These are phyloP conservation scores for Rhizoclosmatium sp. DNA, from an alignment of 192 early-diverging fungal species.

Conservation along the genomic window DNA sequence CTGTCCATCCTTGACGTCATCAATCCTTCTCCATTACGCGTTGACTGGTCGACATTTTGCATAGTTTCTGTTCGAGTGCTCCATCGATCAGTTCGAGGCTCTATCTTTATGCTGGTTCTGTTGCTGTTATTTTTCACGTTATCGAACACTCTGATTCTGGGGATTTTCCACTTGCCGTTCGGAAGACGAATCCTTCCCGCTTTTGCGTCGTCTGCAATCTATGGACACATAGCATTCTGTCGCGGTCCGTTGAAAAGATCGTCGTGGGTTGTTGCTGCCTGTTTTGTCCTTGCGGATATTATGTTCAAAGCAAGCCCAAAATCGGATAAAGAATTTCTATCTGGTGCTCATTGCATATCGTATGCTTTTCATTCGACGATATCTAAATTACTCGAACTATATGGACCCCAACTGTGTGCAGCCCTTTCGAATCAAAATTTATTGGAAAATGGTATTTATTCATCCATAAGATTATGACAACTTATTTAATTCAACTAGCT, in stretches of 20 bases:
- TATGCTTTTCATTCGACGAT: slow-evolving; percentile 12
- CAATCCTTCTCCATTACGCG: slow-evolving; percentile 3
- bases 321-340: slow-evolving; percentile 9
- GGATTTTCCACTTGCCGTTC: neutral
- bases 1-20: slow-evolving; percentile 10
- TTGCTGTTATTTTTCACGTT: slow-evolving; percentile 24
- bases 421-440: neutral
- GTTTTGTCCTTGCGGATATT: slow-evolving; percentile 2
- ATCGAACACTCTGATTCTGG: slow-evolving; percentile 18
- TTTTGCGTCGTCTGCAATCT: slow-evolving; percentile 1
- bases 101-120: slow-evolving; percentile 17
- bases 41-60: slow-evolving; percentile 24
- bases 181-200: neutral
- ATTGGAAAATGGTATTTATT: neutral
- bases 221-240: slow-evolving; percentile 20
- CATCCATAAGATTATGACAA: neutral
- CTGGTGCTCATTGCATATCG: slow-evolving; percentile 34
- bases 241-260: neutral
- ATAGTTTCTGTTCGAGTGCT: slow-evolving; percentile 14
- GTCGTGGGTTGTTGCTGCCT: neutral
- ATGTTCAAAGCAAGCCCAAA: slow-evolving; percentile 11
- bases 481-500: neutral
- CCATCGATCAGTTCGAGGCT: slow-evolving; percentile 19
- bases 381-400: neutral
- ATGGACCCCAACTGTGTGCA: neutral